Evolutionary conservation across 805 yeast genomes (phyloP), one percentile per base, ranked within the genome.

Genomic region (Candida glaebosa): DNA sequence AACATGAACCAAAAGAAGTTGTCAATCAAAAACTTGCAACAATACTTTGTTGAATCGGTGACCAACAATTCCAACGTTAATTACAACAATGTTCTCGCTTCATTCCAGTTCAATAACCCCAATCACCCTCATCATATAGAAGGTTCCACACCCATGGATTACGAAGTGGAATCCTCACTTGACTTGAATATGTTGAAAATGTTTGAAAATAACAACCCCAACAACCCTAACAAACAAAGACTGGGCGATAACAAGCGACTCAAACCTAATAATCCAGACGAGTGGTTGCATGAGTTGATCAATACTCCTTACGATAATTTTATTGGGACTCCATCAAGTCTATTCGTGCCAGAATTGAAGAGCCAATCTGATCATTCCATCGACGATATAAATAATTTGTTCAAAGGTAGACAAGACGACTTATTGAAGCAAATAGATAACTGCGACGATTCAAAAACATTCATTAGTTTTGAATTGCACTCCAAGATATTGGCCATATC

Each of bases 231-330:
- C 24, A 24, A 26, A 3, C 3, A 14, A 18, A 12, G 3, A 10
- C 30, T 6, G 7, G 25, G 25, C 33, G 37, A 28, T 16, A 32
- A 32, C 12, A 39, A 39, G 30, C 34, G 34, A 30, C 20, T 33
- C 25, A 39, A 39, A 8, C 34, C 28, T 8, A 41, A 37, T 36
- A 47, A 47, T 39, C 46, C 45, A 20, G 78, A 75, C 20, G 82
- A 79, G 44, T 83, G 91, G 90, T 63, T 85, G 12, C 73, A 79
- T 24, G 88, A 83, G 47, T 82, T 85, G 50, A 77, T 84, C 38
- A 79, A 71, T 41, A 78, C 86, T 1, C 86, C 88, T 4, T 73
- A 76, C 47, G 85, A 81, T 36, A 17, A 28, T 9, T 31, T 20
- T 8, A 12, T 16, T 18, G 31, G 19, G 10, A 31, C 31, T 31